phyloP scores from a whole-genome alignment of 2,329 filamentous ascomycete species.

The Trichocomaceae sp. region DNA sequence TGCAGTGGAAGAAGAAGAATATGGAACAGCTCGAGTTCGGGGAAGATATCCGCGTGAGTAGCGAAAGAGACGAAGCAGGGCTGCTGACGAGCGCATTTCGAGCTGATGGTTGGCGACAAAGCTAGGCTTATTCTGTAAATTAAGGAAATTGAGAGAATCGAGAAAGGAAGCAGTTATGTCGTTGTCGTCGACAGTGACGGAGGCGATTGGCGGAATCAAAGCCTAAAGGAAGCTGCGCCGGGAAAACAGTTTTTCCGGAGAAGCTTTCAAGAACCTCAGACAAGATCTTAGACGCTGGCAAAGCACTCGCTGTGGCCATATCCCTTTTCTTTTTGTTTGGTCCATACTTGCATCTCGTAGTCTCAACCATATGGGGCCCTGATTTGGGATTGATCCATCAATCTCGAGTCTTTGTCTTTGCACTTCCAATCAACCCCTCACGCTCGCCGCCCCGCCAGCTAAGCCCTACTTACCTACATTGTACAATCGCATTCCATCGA shows the following conservation, averaged over 20 bases:
- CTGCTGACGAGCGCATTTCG: constrained; percentile 19
- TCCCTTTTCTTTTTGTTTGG: not conserved
- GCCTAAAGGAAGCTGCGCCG: constrained; percentile 17
- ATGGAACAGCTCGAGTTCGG: constrained; percentile 14
- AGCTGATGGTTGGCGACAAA: not conserved
- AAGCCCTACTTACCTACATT: constrained; percentile 6
- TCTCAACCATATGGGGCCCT: constrained; percentile 1
- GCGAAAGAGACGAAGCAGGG: constrained; percentile 21
- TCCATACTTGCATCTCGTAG: not conserved
- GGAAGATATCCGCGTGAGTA: constrained; percentile 15
- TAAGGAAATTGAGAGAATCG: no score
- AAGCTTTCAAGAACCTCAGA: not conserved
- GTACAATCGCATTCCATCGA: not conserved
- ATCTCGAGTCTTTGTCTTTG: constrained; percentile 8
- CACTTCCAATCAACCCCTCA: not conserved
- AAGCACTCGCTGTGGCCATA: not conserved
- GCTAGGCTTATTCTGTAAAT: not conserved
- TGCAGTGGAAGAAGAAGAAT: not conserved
- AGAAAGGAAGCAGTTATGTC: no score
- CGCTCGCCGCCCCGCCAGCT: constrained; percentile 7
- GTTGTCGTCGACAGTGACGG: not conserved
- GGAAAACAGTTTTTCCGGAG: constrained; percentile 21
- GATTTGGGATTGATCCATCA: constrained; percentile 7
- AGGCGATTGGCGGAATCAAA: not conserved
- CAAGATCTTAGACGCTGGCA: not conserved